A percentile compares a stretch with the other conserved stretches of the same genome.
Evolutionary conservation across 2,329 filamentous ascomycete genomes (phyloP).

Genomic region (Ophiostoma montium): DNA sequence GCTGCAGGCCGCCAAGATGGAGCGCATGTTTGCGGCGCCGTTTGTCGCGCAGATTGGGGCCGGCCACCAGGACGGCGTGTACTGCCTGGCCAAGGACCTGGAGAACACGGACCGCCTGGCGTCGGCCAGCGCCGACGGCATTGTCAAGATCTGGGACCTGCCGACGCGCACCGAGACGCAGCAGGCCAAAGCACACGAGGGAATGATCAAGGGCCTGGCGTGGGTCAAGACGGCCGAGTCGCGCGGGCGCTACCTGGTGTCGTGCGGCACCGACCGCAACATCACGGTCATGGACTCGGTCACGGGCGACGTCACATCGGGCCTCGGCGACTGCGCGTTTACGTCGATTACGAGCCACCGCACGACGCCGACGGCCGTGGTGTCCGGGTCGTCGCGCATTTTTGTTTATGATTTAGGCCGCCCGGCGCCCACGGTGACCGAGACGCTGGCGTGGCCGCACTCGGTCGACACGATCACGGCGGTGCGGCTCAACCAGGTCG

Average conservation of each 20-base stretch:
- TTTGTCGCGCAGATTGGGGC: constrained; percentile 77
- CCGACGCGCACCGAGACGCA: constrained; percentile 57
- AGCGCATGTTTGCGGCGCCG: constrained; percentile 61
- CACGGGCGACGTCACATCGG: constrained; percentile 67
- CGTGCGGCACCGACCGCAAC: constrained; percentile 68
- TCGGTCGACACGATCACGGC: constrained; percentile 67
- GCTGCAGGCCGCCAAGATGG: constrained; percentile 71
- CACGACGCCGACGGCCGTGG: constrained; percentile 9
- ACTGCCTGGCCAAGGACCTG: constrained; percentile 68
- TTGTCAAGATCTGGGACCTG: constrained; percentile 61
- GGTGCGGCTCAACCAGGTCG: constrained; percentile 82
- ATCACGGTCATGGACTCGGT: constrained; percentile 91
- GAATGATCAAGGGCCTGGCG: constrained; percentile 24
- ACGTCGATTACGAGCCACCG: constrained; percentile 30
- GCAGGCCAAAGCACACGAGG: constrained; percentile 66
- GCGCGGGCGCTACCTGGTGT: constrained; percentile 12
- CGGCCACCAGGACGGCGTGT: constrained; percentile 86
- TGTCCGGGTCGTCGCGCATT: constrained; percentile 12
- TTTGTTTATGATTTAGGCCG: constrained; percentile 13
- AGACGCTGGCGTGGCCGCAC: constrained; percentile 29
- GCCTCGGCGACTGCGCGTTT: constrained; percentile 71
- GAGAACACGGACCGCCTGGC: constrained; percentile 60
- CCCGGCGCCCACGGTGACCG: constrained; percentile 9
- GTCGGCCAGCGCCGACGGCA: constrained; percentile 78
- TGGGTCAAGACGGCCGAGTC: constrained; percentile 62